A percentile compares a stretch with the other conserved stretches of the same genome.
Evolutionary conservation across 2,329 filamentous ascomycete species (phyloP).

Genomic region (Fusarium sp.): DNA sequence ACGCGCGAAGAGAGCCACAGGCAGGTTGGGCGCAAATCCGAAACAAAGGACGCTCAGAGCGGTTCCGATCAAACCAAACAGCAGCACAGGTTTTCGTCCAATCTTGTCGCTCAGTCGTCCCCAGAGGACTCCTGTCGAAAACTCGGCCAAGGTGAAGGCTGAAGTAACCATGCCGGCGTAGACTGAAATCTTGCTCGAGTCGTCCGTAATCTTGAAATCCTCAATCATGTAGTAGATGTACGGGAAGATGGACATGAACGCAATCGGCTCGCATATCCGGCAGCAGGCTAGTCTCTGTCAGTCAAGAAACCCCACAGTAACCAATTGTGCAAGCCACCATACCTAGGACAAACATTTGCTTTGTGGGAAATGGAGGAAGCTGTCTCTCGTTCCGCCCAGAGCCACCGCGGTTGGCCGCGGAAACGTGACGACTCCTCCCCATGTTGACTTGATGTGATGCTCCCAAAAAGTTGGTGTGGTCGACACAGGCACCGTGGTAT

Average conservation of each 20-base stretch:
- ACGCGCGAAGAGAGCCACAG: slow-evolving; percentile 87
- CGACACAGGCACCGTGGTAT: slow-evolving; percentile 10
- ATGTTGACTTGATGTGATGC: slow-evolving; percentile 42
- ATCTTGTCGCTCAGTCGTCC: slow-evolving; percentile 92
- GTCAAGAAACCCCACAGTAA: slow-evolving; percentile 8
- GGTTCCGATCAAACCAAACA: slow-evolving; percentile 91
- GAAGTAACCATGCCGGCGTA: slow-evolving; percentile 98
- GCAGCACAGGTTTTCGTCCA: slow-evolving; percentile 91
- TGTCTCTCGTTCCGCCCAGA: slow-evolving; percentile 42
- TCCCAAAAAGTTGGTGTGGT: slow-evolving; percentile 20
- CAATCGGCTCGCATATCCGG: slow-evolving; percentile 97
- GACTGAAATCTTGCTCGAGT: slow-evolving; percentile 85
- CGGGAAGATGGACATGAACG: slow-evolving; percentile 99
- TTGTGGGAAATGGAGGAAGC: slow-evolving; percentile 56
- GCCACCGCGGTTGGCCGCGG: slow-evolving; percentile 43
- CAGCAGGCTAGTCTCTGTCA: slow-evolving; percentile 77
- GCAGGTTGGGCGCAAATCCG: slow-evolving; percentile 88
- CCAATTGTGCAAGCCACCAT: slow-evolving; percentile 28
- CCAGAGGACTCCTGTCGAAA: slow-evolving; percentile 93
- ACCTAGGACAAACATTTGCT: slow-evolving; percentile 70
- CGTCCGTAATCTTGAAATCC: slow-evolving; percentile 87
- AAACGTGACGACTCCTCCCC: slow-evolving; percentile 49
- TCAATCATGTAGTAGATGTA: slow-evolving; percentile 99
- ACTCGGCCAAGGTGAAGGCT: slow-evolving; percentile 95
- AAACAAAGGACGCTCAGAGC: slow-evolving; percentile 94